Base-by-base conservation (phyloP, 192 early-diverging fungal species). In the Spizellomyces sp. region DNA sequence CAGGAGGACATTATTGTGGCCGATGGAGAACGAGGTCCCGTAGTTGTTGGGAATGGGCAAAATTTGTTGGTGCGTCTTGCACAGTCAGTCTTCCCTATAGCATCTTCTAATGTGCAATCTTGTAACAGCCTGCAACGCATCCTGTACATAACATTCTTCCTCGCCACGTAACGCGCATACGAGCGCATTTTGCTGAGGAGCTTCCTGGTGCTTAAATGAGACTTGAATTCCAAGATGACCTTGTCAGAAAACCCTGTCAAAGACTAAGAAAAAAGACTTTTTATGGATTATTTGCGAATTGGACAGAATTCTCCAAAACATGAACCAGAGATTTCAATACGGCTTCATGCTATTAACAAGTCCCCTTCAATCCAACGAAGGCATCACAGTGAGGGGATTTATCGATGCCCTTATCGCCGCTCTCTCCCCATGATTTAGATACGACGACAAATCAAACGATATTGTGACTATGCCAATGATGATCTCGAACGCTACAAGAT, bases 111-210 rank as follows among this genome's bases (percentile, higher is more conserved):
- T 36, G 27, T 36, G 3, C 27, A 36, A 36, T 36, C 27, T 36
- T 36, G 4, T 27, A 48, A 15, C 76, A 89, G 85, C 70, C 63
- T 14, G 46, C 88, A 4, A 91, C 91, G 8, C 90, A 94, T 72
- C 92, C 91, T 4, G 74, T 93, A 1, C 85, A 93, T 62, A 92
- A 92, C 73, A 78, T 94, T 46, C 70, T 78, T 0, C 44, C 90
- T 42, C 69, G 72, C 7, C 85, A 83, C 19, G 81, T 82, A 8
- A 17, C 19, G 5, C 48, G 62, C 22, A 81, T 81, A 14, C 59
- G 45, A 17, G 45, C 59, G n/a, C 77, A 76, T 65, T 81, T 81
- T 65, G 56, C 14, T 45, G 2, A 22, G 8, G 19, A 61, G 27
- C 27, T 21, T 36, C 50, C 66, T 8, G 14, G 4, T 67, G n/a